Conservation (phyloP, 2,329 filamentous ascomycete species). For the Parafenestella ontariensis region DNA sequence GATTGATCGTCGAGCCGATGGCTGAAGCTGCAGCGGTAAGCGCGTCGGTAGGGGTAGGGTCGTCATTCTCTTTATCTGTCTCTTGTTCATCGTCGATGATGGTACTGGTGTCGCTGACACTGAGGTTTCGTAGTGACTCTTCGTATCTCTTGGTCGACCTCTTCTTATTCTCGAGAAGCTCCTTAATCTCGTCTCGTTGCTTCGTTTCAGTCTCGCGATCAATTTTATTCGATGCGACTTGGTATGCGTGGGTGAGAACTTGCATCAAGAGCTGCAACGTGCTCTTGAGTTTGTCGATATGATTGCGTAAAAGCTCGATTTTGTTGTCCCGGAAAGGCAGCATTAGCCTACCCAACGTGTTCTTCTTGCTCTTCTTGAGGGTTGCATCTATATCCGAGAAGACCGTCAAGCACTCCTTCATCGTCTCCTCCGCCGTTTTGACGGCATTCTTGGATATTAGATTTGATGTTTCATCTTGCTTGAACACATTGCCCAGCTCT, state of each 20-base stretch:
- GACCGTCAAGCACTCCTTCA: slow-evolving; percentile 34
- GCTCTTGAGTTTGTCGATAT: slow-evolving; percentile 41
- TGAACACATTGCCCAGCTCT: slow-evolving; percentile 38
- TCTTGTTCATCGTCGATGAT: slow-evolving; percentile 14
- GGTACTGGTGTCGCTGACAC: slow-evolving; percentile 27
- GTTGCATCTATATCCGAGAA: slow-evolving; percentile 35
- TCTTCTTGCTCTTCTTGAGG: slow-evolving; percentile 36
- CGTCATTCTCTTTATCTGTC: background rate
- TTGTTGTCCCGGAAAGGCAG: slow-evolving; percentile 42
- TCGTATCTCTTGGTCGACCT: slow-evolving; percentile 32
- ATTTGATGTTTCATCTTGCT: slow-evolving; percentile 27
- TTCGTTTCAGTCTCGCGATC: slow-evolving; percentile 31
- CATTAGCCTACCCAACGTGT: slow-evolving; percentile 30
- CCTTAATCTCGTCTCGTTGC: slow-evolving; percentile 37
- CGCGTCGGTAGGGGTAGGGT: background rate
- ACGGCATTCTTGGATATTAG: slow-evolving; percentile 36
- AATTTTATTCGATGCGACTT: slow-evolving; percentile 31
- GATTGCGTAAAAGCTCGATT: slow-evolving; percentile 35
- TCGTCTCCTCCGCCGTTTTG: slow-evolving; percentile 35
- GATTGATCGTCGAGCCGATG: slow-evolving; percentile 28
- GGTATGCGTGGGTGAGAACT: slow-evolving; percentile 36
- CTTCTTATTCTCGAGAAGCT: slow-evolving; percentile 31
- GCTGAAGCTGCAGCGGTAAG: slow-evolving; percentile 12
- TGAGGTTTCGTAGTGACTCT: slow-evolving; percentile 29
- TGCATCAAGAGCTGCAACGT: slow-evolving; percentile 40